Conservation (phyloP, 1,284 basidiomycete genomes). For the Stygiomarasmius scandens region DNA sequence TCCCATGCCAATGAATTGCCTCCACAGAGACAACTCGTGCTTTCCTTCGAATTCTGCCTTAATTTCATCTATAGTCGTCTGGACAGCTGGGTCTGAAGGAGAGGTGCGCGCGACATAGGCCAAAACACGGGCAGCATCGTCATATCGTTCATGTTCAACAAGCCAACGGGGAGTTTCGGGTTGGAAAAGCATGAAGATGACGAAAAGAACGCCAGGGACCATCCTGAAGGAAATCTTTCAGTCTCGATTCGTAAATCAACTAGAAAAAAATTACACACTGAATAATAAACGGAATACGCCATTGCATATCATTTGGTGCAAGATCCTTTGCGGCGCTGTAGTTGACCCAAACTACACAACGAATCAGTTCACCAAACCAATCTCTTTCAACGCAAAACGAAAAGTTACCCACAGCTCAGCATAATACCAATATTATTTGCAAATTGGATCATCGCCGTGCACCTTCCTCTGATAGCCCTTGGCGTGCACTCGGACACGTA, state of each 20-base stretch:
- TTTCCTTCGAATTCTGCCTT: constrained; percentile 51
- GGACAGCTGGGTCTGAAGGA: constrained; percentile 42
- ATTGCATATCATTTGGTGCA: constrained; percentile 42
- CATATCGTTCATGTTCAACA: constrained; percentile 52
- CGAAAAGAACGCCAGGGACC: constrained; percentile 53
- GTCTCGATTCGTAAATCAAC: neutral
- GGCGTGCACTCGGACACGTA: constrained; percentile 64
- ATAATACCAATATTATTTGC: constrained; percentile 51
- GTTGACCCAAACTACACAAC: constrained; percentile 48
- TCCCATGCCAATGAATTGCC: constrained; percentile 46
- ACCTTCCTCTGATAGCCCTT: constrained; percentile 55
- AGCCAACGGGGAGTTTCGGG: constrained; percentile 67
- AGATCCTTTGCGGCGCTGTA: constrained; percentile 42
- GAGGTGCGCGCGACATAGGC: constrained; percentile 46
- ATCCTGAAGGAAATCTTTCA: constrained; percentile 27
- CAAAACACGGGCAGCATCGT: constrained; percentile 51
- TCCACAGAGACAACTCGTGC: constrained; percentile 35
- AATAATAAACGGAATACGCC: constrained; percentile 58
- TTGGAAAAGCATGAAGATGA: constrained; percentile 50
- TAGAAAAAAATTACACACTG: constrained; percentile 36
- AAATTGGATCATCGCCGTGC: constrained; percentile 60
- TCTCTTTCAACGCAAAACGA: no score
- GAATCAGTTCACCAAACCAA: neutral
- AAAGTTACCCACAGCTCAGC: constrained; percentile 47
- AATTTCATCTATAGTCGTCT: constrained; percentile 52